phyloP scores from a whole-genome alignment of 768 basidiomycete genomes.

The Obba rivulosa region DNA sequence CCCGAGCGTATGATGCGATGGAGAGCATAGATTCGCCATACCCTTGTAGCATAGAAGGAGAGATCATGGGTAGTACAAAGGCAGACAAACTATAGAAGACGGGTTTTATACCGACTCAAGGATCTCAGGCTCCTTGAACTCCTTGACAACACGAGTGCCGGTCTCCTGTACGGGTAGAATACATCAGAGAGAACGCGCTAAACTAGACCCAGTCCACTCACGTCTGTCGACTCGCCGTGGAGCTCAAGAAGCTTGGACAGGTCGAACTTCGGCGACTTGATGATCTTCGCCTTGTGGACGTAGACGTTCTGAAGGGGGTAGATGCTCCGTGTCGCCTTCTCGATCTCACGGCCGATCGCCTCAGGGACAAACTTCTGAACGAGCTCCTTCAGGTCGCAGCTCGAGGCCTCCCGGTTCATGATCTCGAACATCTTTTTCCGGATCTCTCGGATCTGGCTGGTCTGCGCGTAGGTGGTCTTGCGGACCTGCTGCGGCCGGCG shows the following conservation, averaged over 20 bases:
- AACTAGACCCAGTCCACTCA: slow-evolving; percentile 37
- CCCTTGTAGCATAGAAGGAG: slow-evolving; percentile 31
- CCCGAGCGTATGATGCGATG: no score
- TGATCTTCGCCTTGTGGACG: slow-evolving; percentile 98
- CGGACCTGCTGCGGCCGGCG: slow-evolving; percentile 93
- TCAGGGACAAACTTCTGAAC: slow-evolving; percentile 99
- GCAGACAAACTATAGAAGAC: slow-evolving; percentile 27
- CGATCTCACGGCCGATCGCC: slow-evolving; percentile 98
- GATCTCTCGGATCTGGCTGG: slow-evolving; percentile 93
- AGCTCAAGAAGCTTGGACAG: slow-evolving; percentile 93
- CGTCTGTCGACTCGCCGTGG: slow-evolving; percentile 92
- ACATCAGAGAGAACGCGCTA: slow-evolving; percentile 6
- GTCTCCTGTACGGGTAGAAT: slow-evolving; percentile 60
- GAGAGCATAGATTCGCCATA: slow-evolving; percentile 34
- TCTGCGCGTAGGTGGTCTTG: slow-evolving; percentile 98
- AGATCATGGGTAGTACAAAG: slow-evolving; percentile 35
- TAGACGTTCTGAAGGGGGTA: slow-evolving; percentile 99
- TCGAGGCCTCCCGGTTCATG: slow-evolving; percentile 92
- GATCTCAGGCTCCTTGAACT: slow-evolving; percentile 97
- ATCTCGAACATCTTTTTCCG: slow-evolving; percentile 99
- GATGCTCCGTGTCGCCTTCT: slow-evolving; percentile 94
- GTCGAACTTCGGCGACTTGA: slow-evolving; percentile 97
- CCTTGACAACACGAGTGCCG: slow-evolving; percentile 88
- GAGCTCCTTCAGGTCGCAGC: slow-evolving; percentile 95
- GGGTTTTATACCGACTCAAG: slow-evolving; percentile 79